Base-by-base conservation (phyloP, 495 filamentous ascomycete species). In the Lophium mytilinum region DNA sequence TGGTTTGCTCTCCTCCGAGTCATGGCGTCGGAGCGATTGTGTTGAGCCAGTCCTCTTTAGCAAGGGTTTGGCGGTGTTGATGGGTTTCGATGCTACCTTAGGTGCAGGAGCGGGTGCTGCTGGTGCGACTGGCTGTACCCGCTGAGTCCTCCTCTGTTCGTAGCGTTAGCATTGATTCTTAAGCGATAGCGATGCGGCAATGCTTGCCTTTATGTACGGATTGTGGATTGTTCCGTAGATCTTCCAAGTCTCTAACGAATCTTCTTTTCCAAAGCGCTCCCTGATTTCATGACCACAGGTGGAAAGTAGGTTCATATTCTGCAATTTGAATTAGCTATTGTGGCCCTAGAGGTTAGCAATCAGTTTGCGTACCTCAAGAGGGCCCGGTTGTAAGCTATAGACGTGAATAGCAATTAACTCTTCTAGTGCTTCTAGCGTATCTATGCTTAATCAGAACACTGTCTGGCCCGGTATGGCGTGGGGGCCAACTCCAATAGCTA, bases 331-430 rank as follows among this genome's bases (percentile, higher is more conserved):
- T 83, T 75, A 65, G 58, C 24, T 11, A 42, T 24, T 80, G 47
- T 14, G 47, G n/a, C 52, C 8, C 50, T 36, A 15, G 4, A n/a
- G 10, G 18, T 15, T 35, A 7, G 11, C 40, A 24, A 14, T 3
- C 10, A 18, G 53, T 56, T 19, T 65, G 78, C 58, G 19, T 58
- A 62, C 88, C 69, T 88, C 84, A 9, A 90, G 70, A 2, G 80
- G 75, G 33, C 81, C 77, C 1, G 87, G 80, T 37, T 85, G 85
- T 40, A 97, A 60, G 66, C 90, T 95, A 71, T 97, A 97, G 47
- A 97, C 72, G 65, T 96, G 89, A 52, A 95, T 83, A 3, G 85
- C 87, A 0, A 75, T 76, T 54, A 95, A 81, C 19, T 81, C 75
- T 37, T 85, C 75, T 56, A 89, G 95, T 12, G 80, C 24, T 30